Percentiles rank a stretch among this genome's conserved stretches.
phyloP scores from a whole-genome alignment of 2,329 filamentous ascomycete species.

The Aspergillaceae sp. region DNA sequence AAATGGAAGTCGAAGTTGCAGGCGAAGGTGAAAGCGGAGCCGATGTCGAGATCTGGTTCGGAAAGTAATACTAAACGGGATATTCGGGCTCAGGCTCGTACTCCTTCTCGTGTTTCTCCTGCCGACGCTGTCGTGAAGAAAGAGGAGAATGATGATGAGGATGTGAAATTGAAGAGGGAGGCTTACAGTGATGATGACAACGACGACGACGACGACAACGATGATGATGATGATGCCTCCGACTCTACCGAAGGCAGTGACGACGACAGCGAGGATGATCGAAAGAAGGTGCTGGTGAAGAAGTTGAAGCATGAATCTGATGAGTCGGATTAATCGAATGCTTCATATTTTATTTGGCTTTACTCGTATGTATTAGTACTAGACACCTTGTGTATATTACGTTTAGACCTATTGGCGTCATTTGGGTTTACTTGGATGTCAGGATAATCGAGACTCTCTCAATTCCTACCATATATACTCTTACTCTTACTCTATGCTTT shows the following conservation, averaged over 20 bases:
- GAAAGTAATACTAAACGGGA: too few species aligned
- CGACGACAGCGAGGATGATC: neutral
- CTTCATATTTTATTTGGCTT: constrained; percentile 33
- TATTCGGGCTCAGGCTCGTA: too few species aligned
- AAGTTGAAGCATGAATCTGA: neutral
- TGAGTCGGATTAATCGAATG: neutral
- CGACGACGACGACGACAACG: neutral
- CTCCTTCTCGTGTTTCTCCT: too few species aligned
- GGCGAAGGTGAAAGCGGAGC: constrained; percentile 1
- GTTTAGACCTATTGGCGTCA: too few species aligned
- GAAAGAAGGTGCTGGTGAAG: neutral
- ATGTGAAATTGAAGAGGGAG: neutral
- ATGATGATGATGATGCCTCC: neutral
- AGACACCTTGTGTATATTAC: constrained; percentile 9
- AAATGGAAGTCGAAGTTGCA: neutral
- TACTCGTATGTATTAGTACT: constrained; percentile 37
- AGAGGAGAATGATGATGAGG: neutral
- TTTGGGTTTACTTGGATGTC: too few species aligned
- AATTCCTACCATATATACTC: too few species aligned
- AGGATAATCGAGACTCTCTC: too few species aligned
- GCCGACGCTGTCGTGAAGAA: neutral
- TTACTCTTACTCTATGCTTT: too few species aligned
- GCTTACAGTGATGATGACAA: neutral
- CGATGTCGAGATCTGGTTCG: too few species aligned
- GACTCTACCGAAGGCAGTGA: neutral